phyloP scores from a whole-genome alignment of 805 yeast genomes.

The Suhomyces tanzawaensis region DNA sequence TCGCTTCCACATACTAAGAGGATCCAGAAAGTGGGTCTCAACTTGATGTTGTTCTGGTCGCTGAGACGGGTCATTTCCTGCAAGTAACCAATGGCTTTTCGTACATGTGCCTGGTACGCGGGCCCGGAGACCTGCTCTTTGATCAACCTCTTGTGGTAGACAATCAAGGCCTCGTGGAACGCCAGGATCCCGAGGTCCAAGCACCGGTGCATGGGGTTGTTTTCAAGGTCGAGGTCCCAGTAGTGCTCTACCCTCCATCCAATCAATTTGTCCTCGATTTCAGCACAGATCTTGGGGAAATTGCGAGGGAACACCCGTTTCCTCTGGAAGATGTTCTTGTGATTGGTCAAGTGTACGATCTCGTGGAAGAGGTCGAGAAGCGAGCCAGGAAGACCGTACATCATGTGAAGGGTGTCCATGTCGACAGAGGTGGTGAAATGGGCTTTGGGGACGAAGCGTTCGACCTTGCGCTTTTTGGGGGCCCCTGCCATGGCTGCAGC shows the following conservation, averaged over 20 bases:
- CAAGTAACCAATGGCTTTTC: constrained; percentile 4
- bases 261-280: constrained; percentile 47
- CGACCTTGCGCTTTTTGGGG: constrained; percentile 6
- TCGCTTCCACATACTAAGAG: constrained; percentile 43
- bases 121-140: constrained; percentile 17
- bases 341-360: constrained; percentile 48
- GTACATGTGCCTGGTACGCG: constrained; percentile 4
- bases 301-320: constrained; percentile 47
- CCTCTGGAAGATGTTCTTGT: constrained; percentile 44
- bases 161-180: constrained; percentile 42
- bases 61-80: constrained; percentile 1
- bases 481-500: not conserved
- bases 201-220: constrained; percentile 36
- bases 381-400: constrained; percentile 49
- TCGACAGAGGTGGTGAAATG: constrained; percentile 14
- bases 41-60: constrained; percentile 10
- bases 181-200: constrained; percentile 35
- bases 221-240: constrained; percentile 39
- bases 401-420: constrained; percentile 32
- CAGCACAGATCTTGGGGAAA: constrained; percentile 55
- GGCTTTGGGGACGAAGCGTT: constrained; percentile 8
- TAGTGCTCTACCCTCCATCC: constrained; percentile 42
- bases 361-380: constrained; percentile 47
- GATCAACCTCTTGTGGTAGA: constrained; percentile 48
- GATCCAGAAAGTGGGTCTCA: constrained; percentile 49